Base-by-base conservation (phyloP, 345 rosid genomes). In the Raphanus raphanistrum region DNA sequence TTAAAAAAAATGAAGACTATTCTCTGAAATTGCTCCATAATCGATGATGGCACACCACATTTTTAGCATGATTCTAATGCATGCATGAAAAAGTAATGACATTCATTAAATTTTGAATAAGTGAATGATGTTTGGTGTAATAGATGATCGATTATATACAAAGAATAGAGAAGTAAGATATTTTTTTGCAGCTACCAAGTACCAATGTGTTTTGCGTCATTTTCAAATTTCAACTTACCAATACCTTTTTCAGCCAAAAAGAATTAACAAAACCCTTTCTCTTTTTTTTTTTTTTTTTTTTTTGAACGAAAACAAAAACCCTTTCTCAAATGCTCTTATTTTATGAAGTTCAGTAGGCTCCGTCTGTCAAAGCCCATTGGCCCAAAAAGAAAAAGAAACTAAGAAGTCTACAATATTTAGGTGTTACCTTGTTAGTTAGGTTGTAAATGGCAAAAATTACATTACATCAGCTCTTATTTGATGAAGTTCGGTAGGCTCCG, bases 141-240 rank as follows among this genome's bases (percentile, higher is more conserved):
- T 15, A 13, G 41, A 12, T 25, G 67, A 16, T 72, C 12, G n/a
- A 72, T 11, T 43, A 29, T 57, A 21, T 55, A 25, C n/a, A 48
- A 16, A 45, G 35, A 3, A 60, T 28, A 61, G 67, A 28, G 29
- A 43, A 16, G 68, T 61, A 43, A 15, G 7, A 9, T 1, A 15
- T 28, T 4, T 28, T 3, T 28, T 8, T 63, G 52, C 48, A 73
- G 55, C 54, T 33, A 35, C 71, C 58, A 55, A 26, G 38, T 33
- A 35, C 71, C 58, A 55, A 26, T 13, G 57, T 35, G 64, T 54
- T 65, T 27, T 64, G 65, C 63, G 65, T 65, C 41, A 6, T 41
- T n/a, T 54, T 74, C 63, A 63, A 63, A 33, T 62, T 50, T 50
- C 57, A 50, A 45, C 31, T 17, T 17, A 59, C 38, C 50, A 65